phyloP scores from a whole-genome alignment of 176 grass and related monocot species.

The Elymus sibiricus region DNA sequence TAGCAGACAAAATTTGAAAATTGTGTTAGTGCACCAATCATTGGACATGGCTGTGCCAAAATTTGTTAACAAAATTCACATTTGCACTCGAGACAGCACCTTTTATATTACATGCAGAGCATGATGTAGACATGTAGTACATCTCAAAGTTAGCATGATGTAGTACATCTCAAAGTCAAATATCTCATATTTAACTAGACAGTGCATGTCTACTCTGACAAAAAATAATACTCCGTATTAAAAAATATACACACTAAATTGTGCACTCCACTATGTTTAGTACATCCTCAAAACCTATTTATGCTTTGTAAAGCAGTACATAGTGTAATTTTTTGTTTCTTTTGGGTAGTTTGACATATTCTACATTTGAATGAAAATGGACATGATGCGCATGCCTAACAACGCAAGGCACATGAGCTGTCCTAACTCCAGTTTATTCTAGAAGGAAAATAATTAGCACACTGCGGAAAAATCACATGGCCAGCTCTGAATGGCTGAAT shows the following conservation, averaged over 20 bases:
- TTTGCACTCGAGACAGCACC: not conserved
- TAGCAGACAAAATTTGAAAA: not conserved
- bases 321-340: not conserved
- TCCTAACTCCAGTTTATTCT: not conserved
- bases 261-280: not conserved
- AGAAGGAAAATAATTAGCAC: not conserved
- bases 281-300: not conserved
- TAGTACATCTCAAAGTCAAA: conserved; percentile 17
- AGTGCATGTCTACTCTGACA: not conserved
- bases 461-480: not conserved
- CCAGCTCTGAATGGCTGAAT: not conserved
- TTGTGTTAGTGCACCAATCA: not conserved
- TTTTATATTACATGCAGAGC: not conserved
- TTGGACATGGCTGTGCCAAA: not conserved
- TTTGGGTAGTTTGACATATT: not conserved
- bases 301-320: conserved; percentile 9
- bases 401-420: not conserved
- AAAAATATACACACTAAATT: not conserved
- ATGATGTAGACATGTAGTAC: not conserved
- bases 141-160: too few species aligned
- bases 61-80: not conserved
- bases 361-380: not conserved
- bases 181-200: not conserved
- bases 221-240: not conserved
- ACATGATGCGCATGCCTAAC: not conserved